Evolutionary conservation across 805 yeast species (phyloP).

Genomic region (Starmerella scarabaei): DNA sequence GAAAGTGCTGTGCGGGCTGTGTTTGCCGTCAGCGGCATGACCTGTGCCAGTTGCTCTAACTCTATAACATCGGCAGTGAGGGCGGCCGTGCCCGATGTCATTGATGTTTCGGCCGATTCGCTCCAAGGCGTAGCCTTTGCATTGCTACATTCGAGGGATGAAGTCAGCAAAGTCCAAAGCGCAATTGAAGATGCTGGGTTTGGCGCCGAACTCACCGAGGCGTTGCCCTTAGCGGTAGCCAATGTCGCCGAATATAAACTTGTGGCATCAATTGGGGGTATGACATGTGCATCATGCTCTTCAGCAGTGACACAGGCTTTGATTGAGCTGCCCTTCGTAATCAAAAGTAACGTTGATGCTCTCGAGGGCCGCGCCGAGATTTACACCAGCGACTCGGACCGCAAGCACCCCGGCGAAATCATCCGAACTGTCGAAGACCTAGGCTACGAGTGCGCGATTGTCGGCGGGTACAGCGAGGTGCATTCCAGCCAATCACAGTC

Average conservation of each 20-base stretch:
- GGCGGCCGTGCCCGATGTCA: conserved; percentile 24
- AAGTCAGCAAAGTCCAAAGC: conserved; percentile 38
- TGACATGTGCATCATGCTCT: conserved; percentile 63
- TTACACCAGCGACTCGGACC: conserved; percentile 31
- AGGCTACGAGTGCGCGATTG: conserved; percentile 49
- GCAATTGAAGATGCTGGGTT: conserved; percentile 36
- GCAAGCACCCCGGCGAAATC: conserved; percentile 29
- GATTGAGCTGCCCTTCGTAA: conserved; percentile 38
- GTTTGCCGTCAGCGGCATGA: conserved; percentile 51
- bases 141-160: conserved; percentile 40
- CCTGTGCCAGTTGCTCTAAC: conserved; percentile 49
- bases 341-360: conserved; percentile 41
- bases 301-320: conserved; percentile 38
- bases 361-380: conserved; percentile 55
- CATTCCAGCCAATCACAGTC: conserved; percentile 33
- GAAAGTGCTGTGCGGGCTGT: conserved; percentile 34
- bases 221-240: conserved; percentile 41
- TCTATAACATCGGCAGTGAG: conserved; percentile 35
- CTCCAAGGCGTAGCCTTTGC: conserved; percentile 42
- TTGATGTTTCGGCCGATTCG: conserved; percentile 38
- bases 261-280: conserved; percentile 55
- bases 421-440: conserved; percentile 46
- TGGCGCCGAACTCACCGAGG: conserved; percentile 42
- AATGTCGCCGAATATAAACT: conserved; percentile 31
- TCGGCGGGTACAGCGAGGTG: conserved; percentile 34